Evolutionary conservation across 495 filamentous ascomycete species (phyloP).

Genomic region (Schizothecium vesticola): DNA sequence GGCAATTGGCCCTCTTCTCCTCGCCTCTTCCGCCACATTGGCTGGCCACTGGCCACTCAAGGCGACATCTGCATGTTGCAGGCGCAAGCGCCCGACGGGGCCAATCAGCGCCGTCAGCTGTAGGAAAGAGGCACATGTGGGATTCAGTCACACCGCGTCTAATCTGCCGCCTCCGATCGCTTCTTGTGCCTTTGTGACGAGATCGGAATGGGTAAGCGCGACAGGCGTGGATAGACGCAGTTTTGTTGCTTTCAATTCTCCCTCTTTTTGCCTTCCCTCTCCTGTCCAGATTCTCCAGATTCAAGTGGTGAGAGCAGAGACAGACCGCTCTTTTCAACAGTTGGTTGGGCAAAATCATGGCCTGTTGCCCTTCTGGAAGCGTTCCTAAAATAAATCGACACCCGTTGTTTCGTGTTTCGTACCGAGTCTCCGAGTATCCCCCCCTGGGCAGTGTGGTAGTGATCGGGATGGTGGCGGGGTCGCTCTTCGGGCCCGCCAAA

Average conservation of each 20-base stretch:
- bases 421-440: neutral
- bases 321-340: neutral
- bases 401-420: constrained; percentile 1
- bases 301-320: neutral
- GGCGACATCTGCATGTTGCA: constrained; percentile 18
- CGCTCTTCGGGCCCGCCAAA: neutral
- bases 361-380: neutral
- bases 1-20: constrained; percentile 2
- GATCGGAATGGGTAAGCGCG: constrained; percentile 1
- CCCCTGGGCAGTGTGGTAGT: neutral
- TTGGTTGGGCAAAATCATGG: neutral
- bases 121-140: constrained; percentile 15
- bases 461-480: neutral
- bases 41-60: constrained; percentile 10
- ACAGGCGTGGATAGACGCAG: constrained; percentile 11
- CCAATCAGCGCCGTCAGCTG: constrained; percentile 15
- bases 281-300: neutral
- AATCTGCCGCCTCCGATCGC: constrained; percentile 19
- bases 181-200: neutral
- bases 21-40: neutral
- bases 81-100: constrained; percentile 30
- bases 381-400: neutral
- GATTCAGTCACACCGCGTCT: constrained; percentile 34
- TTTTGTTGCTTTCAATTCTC: neutral
- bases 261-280: neutral